Conservation (phyloP, 805 yeast species). For the Limtongia smithiae region DNA sequence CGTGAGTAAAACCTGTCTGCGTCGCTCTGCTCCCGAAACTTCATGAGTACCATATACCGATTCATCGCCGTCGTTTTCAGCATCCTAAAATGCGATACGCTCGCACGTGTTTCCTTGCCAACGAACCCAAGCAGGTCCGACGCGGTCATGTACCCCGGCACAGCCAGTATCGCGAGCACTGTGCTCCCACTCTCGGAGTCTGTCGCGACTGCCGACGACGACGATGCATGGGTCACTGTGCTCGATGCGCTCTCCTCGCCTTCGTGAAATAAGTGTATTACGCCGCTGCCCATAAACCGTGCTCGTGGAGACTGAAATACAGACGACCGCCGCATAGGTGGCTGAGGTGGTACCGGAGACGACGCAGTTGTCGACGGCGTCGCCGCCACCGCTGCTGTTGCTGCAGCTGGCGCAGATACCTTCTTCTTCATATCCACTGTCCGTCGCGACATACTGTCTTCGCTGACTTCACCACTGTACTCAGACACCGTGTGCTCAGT, state of each 20-base stretch:
- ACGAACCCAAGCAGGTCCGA: constrained; percentile 79
- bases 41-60: constrained; percentile 72
- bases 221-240: neutral
- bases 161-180: constrained; percentile 74
- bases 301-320: constrained; percentile 48
- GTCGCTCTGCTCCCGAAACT: constrained; percentile 53
- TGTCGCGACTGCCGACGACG: constrained; percentile 2
- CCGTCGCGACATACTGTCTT: too few species aligned
- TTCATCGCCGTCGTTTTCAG: constrained; percentile 62
- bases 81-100: constrained; percentile 68
- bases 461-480: neutral
- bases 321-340: neutral
- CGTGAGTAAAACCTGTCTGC: constrained; percentile 64
- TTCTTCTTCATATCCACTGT: too few species aligned
- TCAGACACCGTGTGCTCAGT: too few species aligned
- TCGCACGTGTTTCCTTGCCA: constrained; percentile 55
- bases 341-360: neutral
- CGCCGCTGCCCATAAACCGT: constrained; percentile 66
- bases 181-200: constrained; percentile 37
- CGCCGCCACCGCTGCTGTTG: constrained; percentile 22
- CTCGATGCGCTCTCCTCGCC: constrained; percentile 36
- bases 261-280: constrained; percentile 62
- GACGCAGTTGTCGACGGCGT: neutral
- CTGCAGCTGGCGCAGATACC: constrained; percentile 18
- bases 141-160: constrained; percentile 83